Evolutionary conservation across 2,329 filamentous ascomycete species (phyloP).

Genomic region (Sporothrix variecibatus): DNA sequence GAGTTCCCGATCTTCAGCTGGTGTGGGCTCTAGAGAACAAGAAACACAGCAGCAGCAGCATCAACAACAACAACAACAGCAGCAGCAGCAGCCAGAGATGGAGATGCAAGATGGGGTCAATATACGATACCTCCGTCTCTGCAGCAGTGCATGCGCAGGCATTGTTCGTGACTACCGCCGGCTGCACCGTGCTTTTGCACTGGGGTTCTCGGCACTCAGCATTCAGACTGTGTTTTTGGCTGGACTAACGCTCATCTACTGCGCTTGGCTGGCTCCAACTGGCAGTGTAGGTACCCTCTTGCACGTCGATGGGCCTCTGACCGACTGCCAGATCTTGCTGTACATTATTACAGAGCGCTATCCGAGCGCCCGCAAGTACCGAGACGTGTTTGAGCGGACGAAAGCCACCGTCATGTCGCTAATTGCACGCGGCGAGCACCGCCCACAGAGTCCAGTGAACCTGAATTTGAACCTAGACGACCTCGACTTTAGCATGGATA

Average conservation of each 20-base stretch:
- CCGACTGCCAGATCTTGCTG: not conserved
- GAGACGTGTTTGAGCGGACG: not conserved
- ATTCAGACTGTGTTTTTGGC: not conserved
- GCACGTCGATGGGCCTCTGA: not conserved
- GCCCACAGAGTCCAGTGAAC: not conserved
- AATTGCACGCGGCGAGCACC: not conserved
- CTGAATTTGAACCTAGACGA: not conserved
- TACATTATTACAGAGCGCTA: not conserved
- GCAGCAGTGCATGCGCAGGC: not conserved
- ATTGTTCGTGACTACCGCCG: not conserved
- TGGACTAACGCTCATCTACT: not conserved
- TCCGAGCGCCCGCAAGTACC: not conserved
- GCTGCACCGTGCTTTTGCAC: not conserved
- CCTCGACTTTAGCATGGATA: not conserved
- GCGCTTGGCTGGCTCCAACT: not conserved
- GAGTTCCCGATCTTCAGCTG: not conserved
- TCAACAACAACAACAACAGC: too few species aligned
- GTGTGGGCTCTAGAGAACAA: too few species aligned
- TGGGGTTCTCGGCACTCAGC: not conserved
- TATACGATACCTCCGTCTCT: not conserved
- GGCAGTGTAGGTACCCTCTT: not conserved
- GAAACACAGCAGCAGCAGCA: too few species aligned
- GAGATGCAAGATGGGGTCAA: not conserved
- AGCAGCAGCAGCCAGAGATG: too few species aligned
- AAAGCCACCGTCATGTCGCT: not conserved